Base-by-base conservation (phyloP, 805 yeast species). In the Priceomyces fermenticarens region DNA sequence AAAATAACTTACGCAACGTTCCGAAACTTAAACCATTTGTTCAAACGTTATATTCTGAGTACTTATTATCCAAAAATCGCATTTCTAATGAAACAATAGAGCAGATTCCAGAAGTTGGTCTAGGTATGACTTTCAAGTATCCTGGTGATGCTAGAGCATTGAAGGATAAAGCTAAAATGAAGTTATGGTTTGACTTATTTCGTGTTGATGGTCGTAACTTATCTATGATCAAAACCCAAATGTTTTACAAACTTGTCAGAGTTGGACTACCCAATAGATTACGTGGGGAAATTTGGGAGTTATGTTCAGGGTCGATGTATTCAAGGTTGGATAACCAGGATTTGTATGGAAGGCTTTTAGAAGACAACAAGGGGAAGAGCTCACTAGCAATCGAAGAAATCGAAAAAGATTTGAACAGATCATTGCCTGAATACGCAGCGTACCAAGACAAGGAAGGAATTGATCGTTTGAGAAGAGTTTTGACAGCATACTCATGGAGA, bases 231-330 rank as follows among this genome's bases (percentile, higher is more conserved):
- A 77, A 81, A 36, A 87, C 85, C 41, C 87, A 81, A 30, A 78
- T 81, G 55, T 95, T 88, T 55, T 86, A 82, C 60, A 86, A 85
- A 54, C 74, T 93, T 38, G 76, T 93, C 7, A 73, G 97, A 38
- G 93, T 90, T 11, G 98, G 99, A 0, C 72, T 93, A 16, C 98
- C 98, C n/a, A 91, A 91, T 57, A 75, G 95, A 44, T 69, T 93
- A 40, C 75, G 99, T 49, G 99, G 99, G 30, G 99, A 93, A 56
- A 70, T 93, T 10, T 93, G 99, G 99, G 99, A 93, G 60, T 65
- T 88, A 40, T 79, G 88, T 39, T 80, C 88, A 33, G 99, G 99
- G 3, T 83, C 96, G 0, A 80, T 89, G 72, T 88, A 80, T 55
- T 55, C 78, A 39, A 71, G 98, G 38, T 76, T 81, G 54, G 78